A percentile compares a stretch with the other conserved stretches of the same genome.
phyloP scores from a whole-genome alignment of 495 filamentous ascomycete genomes.

The Hyaloscypha hepaticicola region DNA sequence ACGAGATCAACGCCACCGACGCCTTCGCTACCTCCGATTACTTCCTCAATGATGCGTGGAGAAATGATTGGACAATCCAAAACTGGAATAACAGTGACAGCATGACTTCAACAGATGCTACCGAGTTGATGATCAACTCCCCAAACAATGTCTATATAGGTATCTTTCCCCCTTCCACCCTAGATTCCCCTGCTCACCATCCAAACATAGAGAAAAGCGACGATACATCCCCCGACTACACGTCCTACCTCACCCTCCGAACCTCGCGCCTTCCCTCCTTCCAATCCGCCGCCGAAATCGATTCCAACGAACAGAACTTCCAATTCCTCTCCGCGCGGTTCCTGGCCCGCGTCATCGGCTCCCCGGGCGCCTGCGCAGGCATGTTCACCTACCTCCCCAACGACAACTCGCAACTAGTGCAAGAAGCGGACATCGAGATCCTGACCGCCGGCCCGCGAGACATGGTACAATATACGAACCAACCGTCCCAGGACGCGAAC shows the following conservation, averaged over 20 bases:
- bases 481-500: conserved; percentile 49
- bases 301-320: conserved; percentile 52
- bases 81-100: conserved; percentile 51
- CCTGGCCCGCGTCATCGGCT: conserved; percentile 51
- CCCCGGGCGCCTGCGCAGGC: conserved; percentile 62
- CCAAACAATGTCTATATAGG: conserved; percentile 65
- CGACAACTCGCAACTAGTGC: conserved; percentile 46
- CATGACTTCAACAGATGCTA: conserved; percentile 32
- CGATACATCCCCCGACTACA: conserved; percentile 33
- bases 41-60: conserved; percentile 41
- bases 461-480: conserved; percentile 70
- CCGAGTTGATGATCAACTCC: conserved; percentile 58
- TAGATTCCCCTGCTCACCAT: not conserved
- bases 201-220: conserved; percentile 37
- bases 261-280: conserved; percentile 54
- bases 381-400: conserved; percentile 62
- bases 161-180: conserved; percentile 14
- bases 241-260: conserved; percentile 61
- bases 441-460: conserved; percentile 57
- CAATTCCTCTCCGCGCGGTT: conserved; percentile 63
- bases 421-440: conserved; percentile 79
- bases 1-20: conserved; percentile 29
- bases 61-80: conserved; percentile 57
- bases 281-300: conserved; percentile 65
- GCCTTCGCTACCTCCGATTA: conserved; percentile 41